Evolutionary conservation across 768 basidiomycete species (phyloP).

Genomic region (Lentinula sp.): DNA sequence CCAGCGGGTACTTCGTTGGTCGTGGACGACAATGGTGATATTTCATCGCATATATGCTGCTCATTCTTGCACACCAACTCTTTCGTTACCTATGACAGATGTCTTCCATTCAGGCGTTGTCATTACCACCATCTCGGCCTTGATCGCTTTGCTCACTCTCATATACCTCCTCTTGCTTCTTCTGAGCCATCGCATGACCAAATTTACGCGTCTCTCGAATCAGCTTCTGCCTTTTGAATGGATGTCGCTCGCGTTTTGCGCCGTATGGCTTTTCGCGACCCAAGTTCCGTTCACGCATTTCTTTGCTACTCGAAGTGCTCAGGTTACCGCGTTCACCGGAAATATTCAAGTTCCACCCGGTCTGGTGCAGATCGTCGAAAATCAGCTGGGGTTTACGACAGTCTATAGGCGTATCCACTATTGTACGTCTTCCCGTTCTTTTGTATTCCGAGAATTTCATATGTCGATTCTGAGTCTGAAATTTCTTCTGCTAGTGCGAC

Average conservation of each 20-base stretch:
- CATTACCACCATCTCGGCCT: slow-evolving; percentile 25
- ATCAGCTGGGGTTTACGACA: slow-evolving; percentile 25
- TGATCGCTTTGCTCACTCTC: slow-evolving; percentile 25
- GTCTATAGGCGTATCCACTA: slow-evolving; percentile 30
- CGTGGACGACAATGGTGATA: slow-evolving; percentile 31
- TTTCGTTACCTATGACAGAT: slow-evolving; percentile 19
- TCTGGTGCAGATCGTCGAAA: slow-evolving; percentile 25
- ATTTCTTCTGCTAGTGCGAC: slow-evolving; percentile 19
- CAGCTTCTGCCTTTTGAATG: slow-evolving; percentile 25
- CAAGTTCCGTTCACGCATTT: slow-evolving; percentile 38
- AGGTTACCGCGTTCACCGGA: slow-evolving; percentile 29
- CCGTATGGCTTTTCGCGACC: slow-evolving; percentile 37
- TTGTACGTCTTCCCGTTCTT: slow-evolving; percentile 22
- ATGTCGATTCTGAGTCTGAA: neutral
- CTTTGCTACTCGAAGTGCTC: slow-evolving; percentile 31
- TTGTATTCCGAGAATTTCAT: neutral
- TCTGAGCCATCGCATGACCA: neutral
- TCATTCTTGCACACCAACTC: neutral
- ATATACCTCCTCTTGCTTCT: slow-evolving; percentile 18
- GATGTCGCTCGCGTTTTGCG: slow-evolving; percentile 30
- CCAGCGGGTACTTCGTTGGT: slow-evolving; percentile 25
- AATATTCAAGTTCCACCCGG: slow-evolving; percentile 22
- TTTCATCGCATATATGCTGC: neutral
- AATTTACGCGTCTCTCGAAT: slow-evolving; percentile 8
- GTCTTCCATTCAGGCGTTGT: slow-evolving; percentile 32